Evolutionary conservation across 352 stramenopile species (phyloP).

Genomic region (Phytophthora syringae): DNA sequence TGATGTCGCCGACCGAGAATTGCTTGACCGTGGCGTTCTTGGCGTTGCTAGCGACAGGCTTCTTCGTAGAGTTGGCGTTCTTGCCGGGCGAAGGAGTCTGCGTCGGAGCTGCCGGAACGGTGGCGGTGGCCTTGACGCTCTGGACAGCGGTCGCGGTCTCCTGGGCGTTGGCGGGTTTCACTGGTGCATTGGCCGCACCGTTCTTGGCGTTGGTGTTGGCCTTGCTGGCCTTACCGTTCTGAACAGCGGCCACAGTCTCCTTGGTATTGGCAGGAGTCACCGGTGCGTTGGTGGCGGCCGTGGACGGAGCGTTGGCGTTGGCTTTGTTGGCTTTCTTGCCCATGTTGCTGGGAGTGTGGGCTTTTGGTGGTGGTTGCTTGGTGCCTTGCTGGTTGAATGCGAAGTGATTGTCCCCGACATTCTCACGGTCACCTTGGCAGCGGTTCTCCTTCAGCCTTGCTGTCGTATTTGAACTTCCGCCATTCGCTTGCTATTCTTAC

Average conservation of each 20-base stretch:
- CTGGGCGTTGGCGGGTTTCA: constrained; percentile 5
- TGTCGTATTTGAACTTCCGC: neutral
- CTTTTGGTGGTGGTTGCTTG: constrained; percentile 5
- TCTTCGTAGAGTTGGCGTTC: neutral
- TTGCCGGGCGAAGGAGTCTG: constrained; percentile 5
- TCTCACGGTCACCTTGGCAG: too few relatives aligned
- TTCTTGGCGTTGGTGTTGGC: constrained; percentile 13
- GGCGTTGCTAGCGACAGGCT: neutral
- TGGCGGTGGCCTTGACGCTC: neutral
- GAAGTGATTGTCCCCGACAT: constrained; percentile 9
- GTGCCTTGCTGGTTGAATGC: constrained; percentile 11
- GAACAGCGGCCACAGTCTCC: neutral
- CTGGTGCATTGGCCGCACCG: neutral
- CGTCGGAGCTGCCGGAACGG: neutral
- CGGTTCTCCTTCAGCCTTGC: neutral
- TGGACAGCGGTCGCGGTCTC: neutral
- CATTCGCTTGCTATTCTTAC: too few relatives aligned
- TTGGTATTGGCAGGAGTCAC: constrained; percentile 6
- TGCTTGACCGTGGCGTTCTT: too few relatives aligned
- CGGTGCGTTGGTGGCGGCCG: neutral
- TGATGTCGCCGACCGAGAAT: constrained; percentile 13
- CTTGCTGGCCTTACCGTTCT: constrained; percentile 1
- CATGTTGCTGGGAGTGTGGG: neutral
- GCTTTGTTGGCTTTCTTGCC: constrained; percentile 13
- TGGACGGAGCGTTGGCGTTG: constrained; percentile 7